Evolutionary conservation across 345 rosid species (phyloP).

Genomic region (Odontarrhena argentea): DNA sequence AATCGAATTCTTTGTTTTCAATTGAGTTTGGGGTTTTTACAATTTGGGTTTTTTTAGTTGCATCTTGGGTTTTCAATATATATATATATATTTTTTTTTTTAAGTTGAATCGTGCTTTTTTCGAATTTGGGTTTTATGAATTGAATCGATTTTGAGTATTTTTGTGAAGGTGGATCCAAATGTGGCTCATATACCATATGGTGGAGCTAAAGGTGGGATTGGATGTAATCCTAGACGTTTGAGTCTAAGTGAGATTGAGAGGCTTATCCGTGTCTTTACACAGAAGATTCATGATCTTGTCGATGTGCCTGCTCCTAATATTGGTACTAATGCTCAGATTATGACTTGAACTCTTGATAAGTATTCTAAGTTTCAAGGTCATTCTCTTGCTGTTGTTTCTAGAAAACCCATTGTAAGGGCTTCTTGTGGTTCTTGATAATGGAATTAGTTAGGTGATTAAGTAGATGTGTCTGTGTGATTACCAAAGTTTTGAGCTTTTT

Average conservation of each 20-base stretch:
- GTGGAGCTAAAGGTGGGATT: conserved; percentile 97
- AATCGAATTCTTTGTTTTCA: background rate
- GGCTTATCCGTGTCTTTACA: conserved; percentile 93
- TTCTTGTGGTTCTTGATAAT: too few species aligned
- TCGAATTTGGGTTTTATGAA: too few species aligned
- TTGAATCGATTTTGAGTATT: background rate
- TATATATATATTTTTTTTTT: too few species aligned
- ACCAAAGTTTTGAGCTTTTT: conserved; percentile 21
- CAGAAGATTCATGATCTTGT: conserved; percentile 97
- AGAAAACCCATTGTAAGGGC: conserved; percentile 83
- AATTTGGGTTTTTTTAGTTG: background rate
- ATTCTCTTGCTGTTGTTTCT: conserved; percentile 94
- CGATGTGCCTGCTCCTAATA: conserved; percentile 97
- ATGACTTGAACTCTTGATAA: conserved; percentile 99
- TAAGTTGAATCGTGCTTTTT: too few species aligned
- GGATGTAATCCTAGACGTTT: conserved; percentile 78
- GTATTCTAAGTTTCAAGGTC: conserved; percentile 95
- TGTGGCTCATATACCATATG: conserved; percentile 92
- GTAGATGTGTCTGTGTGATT: conserved; percentile 15
- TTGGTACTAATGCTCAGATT: conserved; percentile 96
- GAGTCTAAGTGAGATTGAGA: conserved; percentile 72
- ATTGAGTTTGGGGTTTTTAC: background rate
- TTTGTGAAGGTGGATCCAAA: conserved; percentile 78
- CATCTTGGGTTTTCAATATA: background rate
- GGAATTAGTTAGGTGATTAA: too few species aligned